Evolutionary conservation across 768 basidiomycete genomes (phyloP), one percentile per base, ranked within the genome.

Genomic region (Dictyophora rubrovolvata): DNA sequence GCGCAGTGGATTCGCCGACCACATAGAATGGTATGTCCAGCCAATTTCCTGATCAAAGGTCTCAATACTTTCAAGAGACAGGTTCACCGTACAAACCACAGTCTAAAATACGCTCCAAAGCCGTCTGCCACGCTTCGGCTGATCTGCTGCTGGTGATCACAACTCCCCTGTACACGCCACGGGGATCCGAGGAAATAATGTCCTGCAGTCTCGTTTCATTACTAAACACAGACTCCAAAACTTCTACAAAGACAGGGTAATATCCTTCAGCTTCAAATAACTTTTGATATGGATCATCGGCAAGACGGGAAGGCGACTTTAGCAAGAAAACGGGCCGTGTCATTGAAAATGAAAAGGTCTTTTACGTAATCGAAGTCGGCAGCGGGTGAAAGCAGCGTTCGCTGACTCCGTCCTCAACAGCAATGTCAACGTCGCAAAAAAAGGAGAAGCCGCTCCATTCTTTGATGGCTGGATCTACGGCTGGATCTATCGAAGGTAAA

Each of bases 401-500:
- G 12, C 42, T 14, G n/a, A n/a, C n/a, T 42, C 5, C 11, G n/a
- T 14, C 4, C n/a, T 12, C n/a, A 9, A 4, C 42, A n/a, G 50
- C 34, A 59, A 80, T 79, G 74, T 70, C 77, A 7, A 73, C 75
- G 53, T 63, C 50, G 18, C 42, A 12, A 12, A 78, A 80, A 67
- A 87, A 82, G 62, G 93, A 94, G 69, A 90, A 90, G 64, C 88
- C 93, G 0, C 37, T 86, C 7, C 90, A 92, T 65, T 90, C 95
- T 14, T 72, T 97, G 73, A 74, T 93, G 60, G 95, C 95, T 1
- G 96, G 96, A 9, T 81, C 91, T 16, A 89, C 87, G 0, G 95
- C 96, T 22, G 95, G 96, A 16, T 93, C 87, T 8, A 77, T 96
- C 59, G 94, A 97, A 76, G 91, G 88, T 90, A 71, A 74, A 20